These are phyloP conservation scores for Sarocladiaceae sp. DNA, from an alignment of 2,329 filamentous ascomycete species.

Conservation along the genomic window DNA sequence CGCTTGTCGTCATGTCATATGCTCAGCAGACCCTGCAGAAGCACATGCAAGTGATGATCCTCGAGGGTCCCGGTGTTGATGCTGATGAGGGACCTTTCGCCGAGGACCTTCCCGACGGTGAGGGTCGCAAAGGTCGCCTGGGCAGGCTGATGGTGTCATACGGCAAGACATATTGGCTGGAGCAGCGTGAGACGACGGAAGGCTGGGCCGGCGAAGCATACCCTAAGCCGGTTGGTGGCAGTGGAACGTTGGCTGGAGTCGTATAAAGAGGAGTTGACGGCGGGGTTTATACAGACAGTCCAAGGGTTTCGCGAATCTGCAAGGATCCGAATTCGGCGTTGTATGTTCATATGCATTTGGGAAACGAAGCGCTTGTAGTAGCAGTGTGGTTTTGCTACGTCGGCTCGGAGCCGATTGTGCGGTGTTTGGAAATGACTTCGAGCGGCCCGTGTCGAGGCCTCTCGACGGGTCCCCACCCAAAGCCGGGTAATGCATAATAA, in stretches of 20 bases:
- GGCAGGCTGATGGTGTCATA: constrained; percentile 75
- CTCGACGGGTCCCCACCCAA: neutral
- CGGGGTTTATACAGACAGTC: too few relatives aligned
- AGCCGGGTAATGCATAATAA: neutral
- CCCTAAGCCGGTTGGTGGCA: constrained; percentile 47
- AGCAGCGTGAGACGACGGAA: constrained; percentile 59
- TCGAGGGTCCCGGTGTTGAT: constrained; percentile 40
- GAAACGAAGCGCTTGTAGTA: neutral
- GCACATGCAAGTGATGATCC: constrained; percentile 44
- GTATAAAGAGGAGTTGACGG: constrained; percentile 14
- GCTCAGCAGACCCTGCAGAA: constrained; percentile 72
- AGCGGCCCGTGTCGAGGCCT: neutral
- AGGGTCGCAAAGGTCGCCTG: constrained; percentile 73
- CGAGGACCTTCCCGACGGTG: constrained; percentile 63
- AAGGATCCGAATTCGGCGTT: too few relatives aligned
- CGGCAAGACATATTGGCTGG: constrained; percentile 77
- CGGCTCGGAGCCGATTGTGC: constrained; percentile 5
- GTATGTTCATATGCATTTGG: too few relatives aligned
- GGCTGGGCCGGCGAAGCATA: constrained; percentile 59
- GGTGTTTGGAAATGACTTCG: neutral
- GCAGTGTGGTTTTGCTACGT: neutral
- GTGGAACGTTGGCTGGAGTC: constrained; percentile 27
- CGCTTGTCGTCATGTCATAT: constrained; percentile 77
- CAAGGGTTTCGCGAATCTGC: too few relatives aligned
- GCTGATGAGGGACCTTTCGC: constrained; percentile 63